Evolutionary conservation across 2,329 filamentous ascomycete species (phyloP).

Genomic region (Colletotrichum sp.): DNA sequence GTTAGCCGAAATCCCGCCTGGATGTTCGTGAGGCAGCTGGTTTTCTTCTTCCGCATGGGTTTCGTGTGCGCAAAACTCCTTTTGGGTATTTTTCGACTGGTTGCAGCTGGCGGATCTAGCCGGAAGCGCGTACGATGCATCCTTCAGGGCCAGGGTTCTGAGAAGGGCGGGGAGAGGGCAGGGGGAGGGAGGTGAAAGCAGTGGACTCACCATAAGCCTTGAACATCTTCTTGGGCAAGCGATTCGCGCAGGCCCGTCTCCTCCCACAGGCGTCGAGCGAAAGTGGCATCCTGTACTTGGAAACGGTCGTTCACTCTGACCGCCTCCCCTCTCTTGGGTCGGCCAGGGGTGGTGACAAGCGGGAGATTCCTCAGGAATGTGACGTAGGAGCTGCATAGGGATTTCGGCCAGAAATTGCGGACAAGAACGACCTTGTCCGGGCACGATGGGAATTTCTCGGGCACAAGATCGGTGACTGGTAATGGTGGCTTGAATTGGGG

Average conservation of each 20-base stretch:
- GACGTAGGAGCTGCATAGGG: conserved; percentile 78
- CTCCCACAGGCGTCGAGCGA: conserved; percentile 79
- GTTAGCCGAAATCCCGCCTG: not conserved
- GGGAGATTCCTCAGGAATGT: conserved; percentile 73
- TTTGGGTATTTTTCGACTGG: not conserved
- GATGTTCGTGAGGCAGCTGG: not conserved
- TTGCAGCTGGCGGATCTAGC: conserved; percentile 4
- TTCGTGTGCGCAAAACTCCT: not conserved
- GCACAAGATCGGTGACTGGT: conserved; percentile 66
- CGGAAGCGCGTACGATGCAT: conserved; percentile 8
- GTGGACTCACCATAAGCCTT: conserved; percentile 49
- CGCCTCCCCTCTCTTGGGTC: conserved; percentile 81
- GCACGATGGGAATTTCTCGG: conserved; percentile 56
- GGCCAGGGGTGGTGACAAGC: conserved; percentile 77
- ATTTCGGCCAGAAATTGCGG: conserved; percentile 75
- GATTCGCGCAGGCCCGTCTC: conserved; percentile 76
- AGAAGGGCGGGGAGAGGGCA: not conserved
- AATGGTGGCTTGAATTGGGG: conserved; percentile 73
- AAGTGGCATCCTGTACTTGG: conserved; percentile 76
- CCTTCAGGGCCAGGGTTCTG: not conserved
- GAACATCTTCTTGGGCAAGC: conserved; percentile 43
- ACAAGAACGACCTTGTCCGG: conserved; percentile 74
- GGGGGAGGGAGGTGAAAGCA: not conserved
- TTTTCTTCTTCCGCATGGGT: not conserved
- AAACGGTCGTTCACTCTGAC: conserved; percentile 89